Conservation (phyloP, 2,329 filamentous ascomycete species). For the Colletotrichum tanaceti region DNA sequence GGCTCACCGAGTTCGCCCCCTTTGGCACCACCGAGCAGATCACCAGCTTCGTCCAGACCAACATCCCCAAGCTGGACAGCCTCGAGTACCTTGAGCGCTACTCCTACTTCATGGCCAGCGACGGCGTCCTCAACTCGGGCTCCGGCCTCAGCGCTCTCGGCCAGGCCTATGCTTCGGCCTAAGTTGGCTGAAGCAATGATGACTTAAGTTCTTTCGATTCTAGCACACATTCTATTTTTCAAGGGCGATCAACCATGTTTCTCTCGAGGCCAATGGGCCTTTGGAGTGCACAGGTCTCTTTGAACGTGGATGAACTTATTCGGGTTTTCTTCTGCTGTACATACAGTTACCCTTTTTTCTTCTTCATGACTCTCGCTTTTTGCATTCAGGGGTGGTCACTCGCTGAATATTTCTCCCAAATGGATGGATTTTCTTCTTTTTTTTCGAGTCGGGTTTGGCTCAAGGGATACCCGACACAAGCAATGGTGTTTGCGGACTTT, state of each 20-base stretch:
- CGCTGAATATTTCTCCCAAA: conserved; percentile 38
- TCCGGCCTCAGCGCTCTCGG: conserved; percentile 60
- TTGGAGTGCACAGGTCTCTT: background rate
- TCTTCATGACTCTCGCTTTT: conserved; percentile 34
- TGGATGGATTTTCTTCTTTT: conserved; percentile 36
- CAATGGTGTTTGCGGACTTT: conserved; percentile 39
- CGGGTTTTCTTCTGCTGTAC: conserved; percentile 52
- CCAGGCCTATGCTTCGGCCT: conserved; percentile 59
- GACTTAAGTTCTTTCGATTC: conserved; percentile 17
- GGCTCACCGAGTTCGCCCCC: conserved; percentile 74
- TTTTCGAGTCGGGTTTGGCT: conserved; percentile 33
- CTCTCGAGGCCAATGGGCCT: conserved; percentile 4
- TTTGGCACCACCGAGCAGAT: conserved; percentile 57
- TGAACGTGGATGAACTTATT: conserved; percentile 9
- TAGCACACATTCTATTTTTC: background rate
- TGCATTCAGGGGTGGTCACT: conserved; percentile 41
- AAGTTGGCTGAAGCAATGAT: background rate
- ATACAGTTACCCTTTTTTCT: conserved; percentile 45
- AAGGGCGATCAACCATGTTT: background rate
- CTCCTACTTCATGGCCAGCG: conserved; percentile 66
- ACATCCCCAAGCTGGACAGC: conserved; percentile 61
- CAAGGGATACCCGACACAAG: conserved; percentile 35
- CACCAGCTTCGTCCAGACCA: conserved; percentile 60
- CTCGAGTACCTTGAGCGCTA: conserved; percentile 65
- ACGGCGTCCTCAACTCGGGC: conserved; percentile 56